Base-by-base conservation (phyloP, 345 rosid species). In the Euclidium syriacum region DNA sequence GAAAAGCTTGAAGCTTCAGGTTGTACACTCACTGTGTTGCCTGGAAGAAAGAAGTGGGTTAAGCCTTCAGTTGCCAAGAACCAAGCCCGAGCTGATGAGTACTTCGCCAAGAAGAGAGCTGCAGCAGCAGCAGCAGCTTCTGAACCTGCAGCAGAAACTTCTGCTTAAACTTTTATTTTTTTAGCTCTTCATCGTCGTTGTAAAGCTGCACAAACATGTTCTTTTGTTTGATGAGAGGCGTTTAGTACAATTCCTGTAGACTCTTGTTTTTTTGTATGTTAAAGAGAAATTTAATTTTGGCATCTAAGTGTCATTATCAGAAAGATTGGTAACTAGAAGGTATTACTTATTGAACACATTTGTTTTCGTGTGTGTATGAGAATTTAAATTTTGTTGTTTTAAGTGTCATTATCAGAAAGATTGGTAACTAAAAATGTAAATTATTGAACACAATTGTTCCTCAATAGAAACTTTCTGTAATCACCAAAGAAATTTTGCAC, bases 11-110 rank as follows among this genome's bases (percentile, higher is more conserved):
- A 83, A 72, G 80, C 87, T 47, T 80, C 74, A 5, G 98, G 98
- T 12, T 91, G 86, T 80, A 80, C 92, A 10, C 72, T 86, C 36
- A 80, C 85, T 1, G 79, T 88, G 36, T 68, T 91, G 61, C 92
- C 95, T 2, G 96, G 98, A 53, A 81, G 90, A 26, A 92, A 85
- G 89, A 92, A 87, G 75, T 89, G 96, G 96, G 81, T 92, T 4
- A 87, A 87, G 67, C 94, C 91, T 40, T 80, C 96, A 1, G 96
- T 89, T 44, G 80, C 81, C 0, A 92, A 86, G 84, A 87, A 92
- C 67, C 77, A 80, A 4, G 90, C 95, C 4, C 68, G 96, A 48
- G 95, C 96, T 5, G 90, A 87, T 10, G 94, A 83, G 53, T 92
- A 87, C 79, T 92, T 87, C 30, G 95, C 96, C 25, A 85, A 83